Base-by-base conservation (phyloP, 1,284 basidiomycete species). In the Heterobasidion irregulare region DNA sequence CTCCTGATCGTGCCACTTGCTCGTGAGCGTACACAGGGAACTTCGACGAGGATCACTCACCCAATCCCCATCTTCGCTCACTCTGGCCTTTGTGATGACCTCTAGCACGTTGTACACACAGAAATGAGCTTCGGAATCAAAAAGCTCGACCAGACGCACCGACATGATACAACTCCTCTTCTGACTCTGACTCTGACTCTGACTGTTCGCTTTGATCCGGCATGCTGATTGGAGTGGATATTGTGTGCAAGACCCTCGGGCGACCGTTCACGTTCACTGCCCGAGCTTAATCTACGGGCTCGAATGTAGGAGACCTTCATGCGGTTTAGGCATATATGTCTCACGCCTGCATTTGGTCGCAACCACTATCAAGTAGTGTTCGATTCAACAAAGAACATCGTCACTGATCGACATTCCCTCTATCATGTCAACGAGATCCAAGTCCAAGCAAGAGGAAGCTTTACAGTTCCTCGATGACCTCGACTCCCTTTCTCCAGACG, bases 391-490 rank as follows among this genome's bases (percentile, higher is more conserved):
- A 41, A 41, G 38, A 4, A 26, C 26, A 5, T 5, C 26, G 26
- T 26, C 26, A 26, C 38, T 41, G 10, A 41, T 41, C 38, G n/a
- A n/a, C 38, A 2, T 41, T n/a, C n/a, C 12, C 10, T n/a, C 38
- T n/a, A 41, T 5, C 26, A 41, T 41, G 38, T 12, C 38, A 10
- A n/a, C 38, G 38, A 41, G n/a, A 41, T 71, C 83, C 50, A 91
- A 89, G 74, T 86, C 89, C 51, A 94, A 93, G 69, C 86, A 90
- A 56, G 83, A 93, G 66, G 93, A 97, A 68, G 94, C 92, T 15
- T 82, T 92, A 32, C 86, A 86, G 63, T 88, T 96, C 69, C 84
- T 97, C 55, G 90, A 94, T 65, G 90, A 94, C 66, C 87, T 97
- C 52, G 92, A 94, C 67, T 86, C 84, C 44, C 79, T 93, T 57